A percentile compares a stretch with the other conserved stretches of the same genome.
phyloP scores from a whole-genome alignment of 2,329 filamentous ascomycete genomes.

The Penicillium decumbens region DNA sequence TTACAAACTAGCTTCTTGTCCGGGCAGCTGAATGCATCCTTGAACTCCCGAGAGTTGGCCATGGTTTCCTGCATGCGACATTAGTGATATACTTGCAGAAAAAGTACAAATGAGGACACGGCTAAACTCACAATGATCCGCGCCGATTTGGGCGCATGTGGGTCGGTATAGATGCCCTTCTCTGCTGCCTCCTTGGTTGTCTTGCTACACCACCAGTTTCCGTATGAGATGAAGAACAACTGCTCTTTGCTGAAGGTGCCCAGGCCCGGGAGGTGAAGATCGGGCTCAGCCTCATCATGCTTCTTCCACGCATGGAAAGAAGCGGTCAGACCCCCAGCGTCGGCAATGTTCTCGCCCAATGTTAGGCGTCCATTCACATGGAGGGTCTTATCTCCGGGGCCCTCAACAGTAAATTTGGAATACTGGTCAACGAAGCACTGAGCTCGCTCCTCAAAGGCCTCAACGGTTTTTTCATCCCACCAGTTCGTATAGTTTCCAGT shows the following conservation, averaged over 20 bases:
- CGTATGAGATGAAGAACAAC: constrained; percentile 64
- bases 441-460: constrained; percentile 55
- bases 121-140: constrained; percentile 47
- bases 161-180: constrained; percentile 57
- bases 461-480: constrained; percentile 60
- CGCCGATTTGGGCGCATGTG: constrained; percentile 61
- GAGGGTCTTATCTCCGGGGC: constrained; percentile 53
- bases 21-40: constrained; percentile 62
- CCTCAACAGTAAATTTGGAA: constrained; percentile 55
- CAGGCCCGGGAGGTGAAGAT: constrained; percentile 56
- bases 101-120: neutral
- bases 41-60: constrained; percentile 64
- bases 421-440: constrained; percentile 68
- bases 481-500: constrained; percentile 62
- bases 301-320: constrained; percentile 63
- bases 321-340: constrained; percentile 62
- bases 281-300: constrained; percentile 50
- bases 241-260: constrained; percentile 62
- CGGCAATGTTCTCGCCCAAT: constrained; percentile 66
- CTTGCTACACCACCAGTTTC: constrained; percentile 64
- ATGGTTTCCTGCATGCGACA: constrained; percentile 50
- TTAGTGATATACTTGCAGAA: neutral
- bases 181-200: constrained; percentile 55
- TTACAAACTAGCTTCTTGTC: constrained; percentile 64
- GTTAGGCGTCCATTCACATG: constrained; percentile 62